Base-by-base conservation (phyloP, 2,329 filamentous ascomycete genomes). In the Aspergillus cejpii region DNA sequence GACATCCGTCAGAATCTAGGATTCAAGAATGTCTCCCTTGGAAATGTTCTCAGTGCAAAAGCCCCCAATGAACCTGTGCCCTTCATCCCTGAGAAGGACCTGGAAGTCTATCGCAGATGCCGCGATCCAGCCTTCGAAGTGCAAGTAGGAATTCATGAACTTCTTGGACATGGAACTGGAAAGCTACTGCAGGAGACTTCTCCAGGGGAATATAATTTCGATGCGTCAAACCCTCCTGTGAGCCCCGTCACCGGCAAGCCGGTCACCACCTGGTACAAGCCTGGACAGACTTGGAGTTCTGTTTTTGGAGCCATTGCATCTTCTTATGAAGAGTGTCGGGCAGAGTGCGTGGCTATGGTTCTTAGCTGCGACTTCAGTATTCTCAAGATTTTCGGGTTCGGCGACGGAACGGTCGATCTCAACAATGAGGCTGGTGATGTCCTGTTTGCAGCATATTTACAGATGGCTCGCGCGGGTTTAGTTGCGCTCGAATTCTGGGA, bases 401-500 rank as follows among this genome's bases (percentile, higher is more conserved):
- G 89, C 21, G 78, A 94, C 56, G 89, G 89, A 15, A 78, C 71
- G 14, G 69, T 76, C 41, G 77, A 94, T 58, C 83, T 94, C 54
- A 72, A 85, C 53, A 77, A 79, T 48, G 80, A 85, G 60, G 88
- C 89, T 7, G 90, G 89, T 34, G 85, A 95, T 60, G 81, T 98
- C 5, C 79, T 97, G 6, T 96, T 91, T 60, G 81, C 83, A 0
- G 83, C 85, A 2, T 98, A 97, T 65, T 78, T 98, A 7, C 82
- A 83, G 55, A 97, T 98, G 91, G 92, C 92, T 11, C 81, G 90
- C 28, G 88, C 89, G n/a, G 92, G 92, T 49, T 75, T 98, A 36
- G 80, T 83, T 5, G 85, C 90, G 1, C 77, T 97, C 17, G 91
- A 97, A 64, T 88, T 92, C 75, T 97, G 89, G 89, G 89, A 96